These are phyloP conservation scores for Trametopsis cervina DNA, from an alignment of 768 basidiomycete species.

Conservation along the genomic window DNA sequence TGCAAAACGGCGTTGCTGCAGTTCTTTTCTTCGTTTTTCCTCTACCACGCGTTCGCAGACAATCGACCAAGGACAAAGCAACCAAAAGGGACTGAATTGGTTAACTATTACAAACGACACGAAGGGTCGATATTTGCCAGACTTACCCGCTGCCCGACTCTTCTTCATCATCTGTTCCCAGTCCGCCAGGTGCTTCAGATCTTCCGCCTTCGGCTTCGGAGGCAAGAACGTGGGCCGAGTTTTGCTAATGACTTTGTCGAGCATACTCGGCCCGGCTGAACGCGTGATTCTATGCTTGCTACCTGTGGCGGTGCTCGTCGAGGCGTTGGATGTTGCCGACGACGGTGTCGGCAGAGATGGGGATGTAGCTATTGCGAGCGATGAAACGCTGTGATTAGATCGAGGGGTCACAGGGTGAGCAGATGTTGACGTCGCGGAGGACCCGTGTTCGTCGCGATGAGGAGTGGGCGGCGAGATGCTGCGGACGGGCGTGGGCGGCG, in stretches of 20 bases:
- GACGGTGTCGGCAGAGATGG: constrained; percentile 24
- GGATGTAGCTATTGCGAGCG: constrained; percentile 26
- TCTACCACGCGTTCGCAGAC: constrained; percentile 34
- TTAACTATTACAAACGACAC: constrained; percentile 12
- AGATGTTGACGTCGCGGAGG: background rate
- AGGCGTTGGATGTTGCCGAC: constrained; percentile 13
- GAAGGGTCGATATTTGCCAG: background rate
- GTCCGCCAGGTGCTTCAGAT: constrained; percentile 75
- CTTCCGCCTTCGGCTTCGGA: constrained; percentile 72
- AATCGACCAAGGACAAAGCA: constrained; percentile 1
- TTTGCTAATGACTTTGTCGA: constrained; percentile 77
- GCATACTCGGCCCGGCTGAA: constrained; percentile 57
- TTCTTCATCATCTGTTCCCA: constrained; percentile 88
- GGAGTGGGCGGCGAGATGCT: constrained; percentile 1
- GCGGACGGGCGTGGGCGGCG: constrained; percentile 6
- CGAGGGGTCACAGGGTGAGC: constrained; percentile 8
- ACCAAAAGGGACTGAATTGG: constrained; percentile 15
- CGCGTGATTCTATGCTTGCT: constrained; percentile 39
- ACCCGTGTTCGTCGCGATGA: background rate
- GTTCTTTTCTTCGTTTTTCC: constrained; percentile 58
- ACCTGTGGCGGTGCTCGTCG: constrained; percentile 13
- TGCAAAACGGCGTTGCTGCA: constrained; percentile 53
- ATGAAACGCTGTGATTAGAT: constrained; percentile 6
- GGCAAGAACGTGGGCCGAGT: constrained; percentile 84
- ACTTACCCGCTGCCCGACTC: constrained; percentile 65